Evolutionary conservation across 2,329 filamentous ascomycete genomes (phyloP), one percentile per base, ranked within the genome.

Genomic region (Cryphonectria nitschkei): DNA sequence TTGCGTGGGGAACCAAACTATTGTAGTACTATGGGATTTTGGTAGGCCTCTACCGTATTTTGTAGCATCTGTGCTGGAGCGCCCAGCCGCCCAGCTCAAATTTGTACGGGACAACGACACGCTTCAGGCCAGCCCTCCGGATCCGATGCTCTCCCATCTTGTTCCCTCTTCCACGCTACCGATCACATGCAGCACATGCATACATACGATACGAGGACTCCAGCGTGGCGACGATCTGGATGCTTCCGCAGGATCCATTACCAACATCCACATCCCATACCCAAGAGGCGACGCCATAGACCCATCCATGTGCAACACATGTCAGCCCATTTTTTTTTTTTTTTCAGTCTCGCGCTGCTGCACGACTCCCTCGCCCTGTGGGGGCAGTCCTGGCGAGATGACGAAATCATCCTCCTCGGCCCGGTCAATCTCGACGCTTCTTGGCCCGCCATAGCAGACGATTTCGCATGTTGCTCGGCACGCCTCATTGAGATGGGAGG

Each of bases 11-110:
- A 32, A 19, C 22, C 46, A 32, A 52, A 58, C 54, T 58, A 58
- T 32, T 34, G 54, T 19, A 58, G 7, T 58, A 58, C 26, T 58
- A 58, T 58, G 26, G 54, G 1, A 14, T 29, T 26, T 26, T 54
- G 52, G 52, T 54, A 54, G n/a, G 52, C 52, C n/a, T 54, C 52
- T 9, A 16, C 54, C 54, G 29, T 58, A 32, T 16, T 19, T 32
- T 58, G 54, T 58, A 58, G 54, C 54, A 58, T 58, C 54, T 58
- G 13, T 58, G 54, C 54, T 58, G 54, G 54, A 32, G 54, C 6
- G 46, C 54, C 54, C 54, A 58, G 26, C 54, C 54, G 54, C 29
- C 54, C 54, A 58, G 54, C 2, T 19, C 29, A 54, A 29, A 3
- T 32, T 13, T 58, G 26, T 32, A 58, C 54, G 54, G 46, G 29